Base-by-base conservation (phyloP, 1,284 basidiomycete species). In the Phaffia rhodozyma region DNA sequence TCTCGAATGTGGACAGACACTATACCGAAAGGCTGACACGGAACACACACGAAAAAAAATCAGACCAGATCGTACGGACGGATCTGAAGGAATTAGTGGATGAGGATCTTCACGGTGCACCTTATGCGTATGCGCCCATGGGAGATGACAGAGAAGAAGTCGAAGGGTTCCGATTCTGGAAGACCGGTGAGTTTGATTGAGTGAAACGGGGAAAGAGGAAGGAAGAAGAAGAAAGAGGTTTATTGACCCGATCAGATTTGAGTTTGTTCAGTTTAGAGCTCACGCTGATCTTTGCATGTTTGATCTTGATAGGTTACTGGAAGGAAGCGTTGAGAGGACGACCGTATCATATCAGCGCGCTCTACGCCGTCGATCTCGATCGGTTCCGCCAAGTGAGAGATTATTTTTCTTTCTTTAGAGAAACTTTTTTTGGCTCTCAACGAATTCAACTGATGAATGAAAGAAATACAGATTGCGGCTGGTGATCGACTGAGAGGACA, bases 81-180 rank as follows among this genome's bases (percentile, higher is more conserved):
- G 94, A 98, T 74, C 76, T 98, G 70, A 85, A 92, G 73, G 91
- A 96, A 72, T 80, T 98, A 11, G 86, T 96, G 13, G 87, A 96
- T 69, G 75, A 97, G 58, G 89, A 98, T 73, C 78, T 98, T 16
- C 82, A 91, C 52, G 92, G 92, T 0, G 87, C 88, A 0, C 91
- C 92, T 0, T 96, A 96, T 70, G 92, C 86, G 0, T 97, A 96
- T 71, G 89, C 93, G 0, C 94, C 94, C 0, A 98, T 98, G 94
- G 94, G 94, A 4, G 86, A 96, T 71, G 91, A 96, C 72, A 87
- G 92, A 66, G 75, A 79, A 32, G 96, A 96, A 61, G 94, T 97
- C 87, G 94, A 97, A 74, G 91, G 91, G 0, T 97, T 92, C 80
- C 81, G 94, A 25, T 97, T 98, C 79, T 98, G 94, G 94, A 96